Percentiles rank a stretch among this genome's conserved stretches.
phyloP scores from a whole-genome alignment of 108 stramenopile genomes.

The Cyclotella sp. region DNA sequence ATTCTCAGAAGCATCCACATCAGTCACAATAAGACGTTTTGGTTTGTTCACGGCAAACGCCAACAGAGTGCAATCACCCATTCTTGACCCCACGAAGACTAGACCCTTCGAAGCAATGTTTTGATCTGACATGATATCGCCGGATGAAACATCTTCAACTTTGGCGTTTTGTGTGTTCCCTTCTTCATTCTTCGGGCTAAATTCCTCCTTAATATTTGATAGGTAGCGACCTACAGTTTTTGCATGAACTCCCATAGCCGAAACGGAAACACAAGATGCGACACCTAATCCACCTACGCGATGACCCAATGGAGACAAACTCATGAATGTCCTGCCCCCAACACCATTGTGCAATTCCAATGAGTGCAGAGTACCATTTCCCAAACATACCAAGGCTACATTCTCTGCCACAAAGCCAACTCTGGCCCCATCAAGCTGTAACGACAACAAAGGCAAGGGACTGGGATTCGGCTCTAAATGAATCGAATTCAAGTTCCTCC shows the following conservation, averaged over 20 bases:
- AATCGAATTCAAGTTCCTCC: conserved; percentile 15
- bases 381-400: conserved; percentile 67
- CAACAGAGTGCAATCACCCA: conserved; percentile 84
- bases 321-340: conserved; percentile 42
- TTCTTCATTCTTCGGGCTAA: conserved; percentile 6
- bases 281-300: conserved; percentile 75
- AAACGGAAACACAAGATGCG: conserved; percentile 54
- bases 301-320: conserved; percentile 67
- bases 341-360: conserved; percentile 55
- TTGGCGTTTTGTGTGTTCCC: conserved; percentile 5
- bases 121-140: conserved; percentile 8
- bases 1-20: conserved; percentile 18
- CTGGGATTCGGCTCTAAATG: conserved; percentile 68
- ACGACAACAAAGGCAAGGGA: conserved; percentile 71
- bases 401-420: conserved; percentile 54
- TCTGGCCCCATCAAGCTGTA: conserved; percentile 80
- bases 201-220: not conserved
- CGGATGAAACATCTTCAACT: conserved; percentile 19
- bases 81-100: conserved; percentile 79
- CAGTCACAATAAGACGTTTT: conserved; percentile 33
- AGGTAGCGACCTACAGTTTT: conserved; percentile 29
- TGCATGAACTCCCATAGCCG: conserved; percentile 41
- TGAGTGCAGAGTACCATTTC: conserved; percentile 69
- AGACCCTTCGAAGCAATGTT: conserved; percentile 59
- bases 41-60: conserved; percentile 68